Conservation (phyloP, 495 filamentous ascomycete species). For the Neurospora sp. region DNA sequence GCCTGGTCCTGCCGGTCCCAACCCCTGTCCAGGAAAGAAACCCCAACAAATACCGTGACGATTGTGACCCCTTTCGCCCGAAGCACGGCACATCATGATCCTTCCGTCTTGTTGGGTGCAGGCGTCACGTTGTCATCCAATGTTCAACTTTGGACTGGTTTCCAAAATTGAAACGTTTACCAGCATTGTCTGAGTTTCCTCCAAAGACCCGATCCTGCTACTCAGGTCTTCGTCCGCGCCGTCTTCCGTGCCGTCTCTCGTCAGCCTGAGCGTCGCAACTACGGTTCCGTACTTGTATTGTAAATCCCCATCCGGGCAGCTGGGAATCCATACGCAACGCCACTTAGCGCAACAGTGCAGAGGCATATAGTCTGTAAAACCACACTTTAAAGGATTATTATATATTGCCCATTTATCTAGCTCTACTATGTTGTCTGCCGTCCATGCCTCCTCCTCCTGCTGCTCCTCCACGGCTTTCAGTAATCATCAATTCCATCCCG, state of each 20-base stretch:
- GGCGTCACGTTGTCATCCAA: not conserved
- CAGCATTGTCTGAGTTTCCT: not conserved
- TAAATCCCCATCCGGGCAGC: not conserved
- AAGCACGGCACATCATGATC: constrained; percentile 1
- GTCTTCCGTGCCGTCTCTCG: not conserved
- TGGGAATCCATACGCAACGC: not conserved
- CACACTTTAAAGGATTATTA: not conserved
- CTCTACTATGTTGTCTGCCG: not conserved
- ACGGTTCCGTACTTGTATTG: not conserved
- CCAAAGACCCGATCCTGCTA: not conserved
- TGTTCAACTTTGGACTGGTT: not conserved
- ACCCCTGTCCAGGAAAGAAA: not conserved
- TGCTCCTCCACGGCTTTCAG: not conserved
- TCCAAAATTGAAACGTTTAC: not conserved
- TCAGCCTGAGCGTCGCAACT: not conserved
- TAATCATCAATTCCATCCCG: not conserved
- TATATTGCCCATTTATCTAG: not conserved
- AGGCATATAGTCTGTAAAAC: not conserved
- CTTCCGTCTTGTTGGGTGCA: not conserved
- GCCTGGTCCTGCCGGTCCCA: not conserved
- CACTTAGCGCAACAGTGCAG: not conserved
- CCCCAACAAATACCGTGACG: not conserved
- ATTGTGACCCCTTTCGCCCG: constrained; percentile 10
- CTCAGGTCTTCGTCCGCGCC: not conserved
- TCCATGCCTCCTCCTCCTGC: not conserved